Evolutionary conservation across 305 asterid species (phyloP), one percentile per base, ranked within the genome.

Genomic region (Fraxinus baroniana): DNA sequence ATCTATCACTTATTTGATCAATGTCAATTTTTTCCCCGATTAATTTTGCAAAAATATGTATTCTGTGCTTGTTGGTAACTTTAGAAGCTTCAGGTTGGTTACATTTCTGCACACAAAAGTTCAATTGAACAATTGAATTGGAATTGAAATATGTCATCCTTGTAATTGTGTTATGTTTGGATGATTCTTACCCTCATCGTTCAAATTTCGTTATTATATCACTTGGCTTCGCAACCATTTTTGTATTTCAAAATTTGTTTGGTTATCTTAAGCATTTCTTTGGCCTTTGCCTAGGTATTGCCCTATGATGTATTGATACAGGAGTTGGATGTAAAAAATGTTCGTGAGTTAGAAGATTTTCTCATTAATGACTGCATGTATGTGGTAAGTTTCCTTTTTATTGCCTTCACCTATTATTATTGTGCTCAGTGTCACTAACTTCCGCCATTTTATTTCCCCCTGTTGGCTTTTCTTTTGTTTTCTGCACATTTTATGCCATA

Each of bases 291-390:
- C 36, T 77, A 97, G 99, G 97, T 92, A 79, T 92, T 97, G 85
- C 91, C 97, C 18, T 97, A 97, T 87, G 99, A 97, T 82, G 82
- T 86, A 79, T 91, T 97, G 88, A 95, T 93, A 94, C 90, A 84
- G 84, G 99, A 95, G 88, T 84, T 97, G 92, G 99, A 97, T 89
- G 92, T 97, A 78, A 84, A 90, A 37, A 97, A 97, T 90, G 99
- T 95, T 71, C 97, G 98, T 0, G 94, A 93, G 82, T 93, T 97
- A 85, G 99, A 97, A 87, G 99, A 97, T 91, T 97, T 97, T 85
- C 97, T 97, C 84, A 97, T 97, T 76, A 97, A 94, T 81, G 92
- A 92, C 92, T 97, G 99, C 91, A 95, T 97, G 98, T 94, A 97
- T 88, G 97, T 90, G 97, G 99, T 97, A 90, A 84, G 99, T 86